Conservation (phyloP, 352 stramenopile species). For the Globisporangium lucens region DNA sequence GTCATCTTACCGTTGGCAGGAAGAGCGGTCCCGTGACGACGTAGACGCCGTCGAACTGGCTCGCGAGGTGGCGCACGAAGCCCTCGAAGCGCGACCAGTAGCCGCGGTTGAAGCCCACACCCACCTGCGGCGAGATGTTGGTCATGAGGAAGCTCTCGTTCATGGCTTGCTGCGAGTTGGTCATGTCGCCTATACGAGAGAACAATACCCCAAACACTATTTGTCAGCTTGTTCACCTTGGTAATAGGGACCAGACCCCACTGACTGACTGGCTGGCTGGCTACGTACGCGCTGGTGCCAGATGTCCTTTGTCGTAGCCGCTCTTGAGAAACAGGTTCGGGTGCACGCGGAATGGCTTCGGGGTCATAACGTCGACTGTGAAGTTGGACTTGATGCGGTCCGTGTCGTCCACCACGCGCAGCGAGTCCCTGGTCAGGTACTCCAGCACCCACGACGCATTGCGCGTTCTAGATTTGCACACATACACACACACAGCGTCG, state of each 20-base stretch:
- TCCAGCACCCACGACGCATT: conserved; percentile 88
- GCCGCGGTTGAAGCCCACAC: conserved; percentile 83
- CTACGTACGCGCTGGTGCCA: conserved; percentile 82
- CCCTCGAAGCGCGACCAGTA: conserved; percentile 88
- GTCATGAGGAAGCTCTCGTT: conserved; percentile 95
- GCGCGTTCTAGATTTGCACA: conserved; percentile 40
- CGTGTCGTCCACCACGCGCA: conserved; percentile 63
- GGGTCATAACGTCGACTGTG: conserved; percentile 66
- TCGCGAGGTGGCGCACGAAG: conserved; percentile 82
- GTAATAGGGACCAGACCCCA: no score
- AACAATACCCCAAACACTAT: not conserved
- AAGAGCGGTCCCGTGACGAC: conserved; percentile 94
- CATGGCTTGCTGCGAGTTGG: conserved; percentile 71
- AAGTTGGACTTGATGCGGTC: conserved; percentile 88
- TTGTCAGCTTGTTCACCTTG: no score
- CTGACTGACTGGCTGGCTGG: not conserved
- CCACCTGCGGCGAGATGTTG: conserved; percentile 93
- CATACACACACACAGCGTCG: not conserved
- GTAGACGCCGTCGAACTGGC: conserved; percentile 76
- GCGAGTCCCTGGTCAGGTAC: conserved; percentile 67
- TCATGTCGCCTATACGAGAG: conserved; percentile 76
- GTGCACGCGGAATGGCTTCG: conserved; percentile 80
- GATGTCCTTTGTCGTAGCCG: conserved; percentile 94
- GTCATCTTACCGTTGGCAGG: conserved; percentile 63
- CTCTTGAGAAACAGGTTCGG: conserved; percentile 87